Percentiles rank a stretch among this genome's conserved stretches.
Evolutionary conservation across 495 filamentous ascomycete species (phyloP).

Genomic region (Neurospora sp.): DNA sequence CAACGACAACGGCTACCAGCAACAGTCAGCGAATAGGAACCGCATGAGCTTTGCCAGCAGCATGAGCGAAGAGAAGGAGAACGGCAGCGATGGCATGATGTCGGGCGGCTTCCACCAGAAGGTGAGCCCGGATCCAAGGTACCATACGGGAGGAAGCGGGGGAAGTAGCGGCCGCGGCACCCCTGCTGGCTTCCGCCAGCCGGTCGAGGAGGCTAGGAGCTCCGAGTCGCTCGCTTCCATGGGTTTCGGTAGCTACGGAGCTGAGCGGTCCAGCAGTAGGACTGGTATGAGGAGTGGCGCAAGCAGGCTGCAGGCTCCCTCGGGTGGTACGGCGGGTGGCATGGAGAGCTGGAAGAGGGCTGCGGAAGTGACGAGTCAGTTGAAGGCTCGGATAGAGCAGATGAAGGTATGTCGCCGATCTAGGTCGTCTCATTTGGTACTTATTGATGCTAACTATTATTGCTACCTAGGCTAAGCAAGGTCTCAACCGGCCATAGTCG

Average conservation of each 20-base stretch:
- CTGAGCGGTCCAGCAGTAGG: constrained; percentile 25
- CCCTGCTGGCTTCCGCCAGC: constrained; percentile 36
- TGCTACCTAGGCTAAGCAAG: constrained; percentile 21
- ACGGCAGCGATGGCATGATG: constrained; percentile 34
- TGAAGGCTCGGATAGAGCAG: constrained; percentile 91
- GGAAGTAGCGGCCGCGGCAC: constrained; percentile 47
- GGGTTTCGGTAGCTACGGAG: constrained; percentile 13
- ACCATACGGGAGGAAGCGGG: constrained; percentile 28
- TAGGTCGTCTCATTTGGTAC: neutral
- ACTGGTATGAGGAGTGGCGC: constrained; percentile 31
- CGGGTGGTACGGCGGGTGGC: constrained; percentile 17
- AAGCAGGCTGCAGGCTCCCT: constrained; percentile 21
- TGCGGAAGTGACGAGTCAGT: constrained; percentile 94
- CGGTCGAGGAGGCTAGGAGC: constrained; percentile 3
- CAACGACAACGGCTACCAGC: constrained; percentile 37
- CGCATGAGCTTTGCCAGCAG: constrained; percentile 62
- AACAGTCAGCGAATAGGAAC: constrained; percentile 19
- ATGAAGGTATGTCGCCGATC: constrained; percentile 40
- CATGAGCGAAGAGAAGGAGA: constrained; percentile 79
- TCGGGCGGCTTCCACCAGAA: constrained; percentile 35
- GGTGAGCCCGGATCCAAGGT: constrained; percentile 41
- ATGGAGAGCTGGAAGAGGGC: constrained; percentile 96
- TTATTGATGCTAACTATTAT: neutral
- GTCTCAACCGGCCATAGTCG: constrained; percentile 19
- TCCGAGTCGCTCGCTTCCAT: constrained; percentile 8